Evolutionary conservation across 2,329 filamentous ascomycete species (phyloP).

Genomic region (Ophiosphaerella korrae): DNA sequence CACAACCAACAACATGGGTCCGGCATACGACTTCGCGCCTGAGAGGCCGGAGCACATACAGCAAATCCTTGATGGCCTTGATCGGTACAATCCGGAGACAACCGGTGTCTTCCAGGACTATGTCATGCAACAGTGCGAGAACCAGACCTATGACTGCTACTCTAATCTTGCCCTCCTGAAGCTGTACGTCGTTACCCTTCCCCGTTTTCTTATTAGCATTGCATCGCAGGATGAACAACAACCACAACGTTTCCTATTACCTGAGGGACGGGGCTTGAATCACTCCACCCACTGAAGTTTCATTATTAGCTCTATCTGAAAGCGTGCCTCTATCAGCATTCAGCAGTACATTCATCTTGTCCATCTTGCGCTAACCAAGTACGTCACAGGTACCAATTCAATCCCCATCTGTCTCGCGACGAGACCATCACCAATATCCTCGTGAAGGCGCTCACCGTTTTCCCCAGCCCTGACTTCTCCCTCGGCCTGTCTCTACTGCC

Average conservation of each 20-base stretch:
- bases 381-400: conserved; percentile 88
- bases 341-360: not conserved
- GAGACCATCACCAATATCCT: conserved; percentile 99
- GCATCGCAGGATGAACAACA: conserved; percentile 70
- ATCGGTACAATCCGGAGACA: conserved; percentile 98
- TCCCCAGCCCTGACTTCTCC: conserved; percentile 93
- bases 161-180: conserved; percentile 95
- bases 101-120: conserved; percentile 93
- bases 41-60: conserved; percentile 92
- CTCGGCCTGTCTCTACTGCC: conserved; percentile 93
- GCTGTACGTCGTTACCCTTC: conserved; percentile 70
- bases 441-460: conserved; percentile 96
- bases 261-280: conserved; percentile 71
- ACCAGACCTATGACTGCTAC: conserved; percentile 92
- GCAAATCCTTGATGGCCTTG: conserved; percentile 92
- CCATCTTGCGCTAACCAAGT: conserved; percentile 18
- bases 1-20: conserved; percentile 49
- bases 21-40: conserved; percentile 81
- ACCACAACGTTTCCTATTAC: conserved; percentile 98
- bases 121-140: conserved; percentile 91
- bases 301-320: conserved; percentile 78
- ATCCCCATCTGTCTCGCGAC: conserved; percentile 95
- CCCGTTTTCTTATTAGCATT: conserved; percentile 18
- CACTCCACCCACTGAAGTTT: conserved; percentile 69
- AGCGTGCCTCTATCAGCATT: conserved; percentile 13